phyloP scores from a whole-genome alignment of 179 eudicot genomes.

The Silene coronaria region DNA sequence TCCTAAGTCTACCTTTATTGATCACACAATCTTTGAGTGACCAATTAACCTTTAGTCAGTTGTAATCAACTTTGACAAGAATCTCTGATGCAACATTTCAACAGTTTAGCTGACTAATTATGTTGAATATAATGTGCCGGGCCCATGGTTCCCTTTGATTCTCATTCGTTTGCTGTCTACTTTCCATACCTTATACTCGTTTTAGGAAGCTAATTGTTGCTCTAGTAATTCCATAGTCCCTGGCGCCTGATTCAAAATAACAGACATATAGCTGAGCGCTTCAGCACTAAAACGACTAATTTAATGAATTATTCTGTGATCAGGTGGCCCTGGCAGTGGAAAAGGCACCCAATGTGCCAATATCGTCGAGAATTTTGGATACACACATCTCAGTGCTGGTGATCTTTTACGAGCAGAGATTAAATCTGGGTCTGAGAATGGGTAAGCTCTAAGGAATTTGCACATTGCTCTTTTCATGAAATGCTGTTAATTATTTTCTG shows the following conservation, averaged over 20 bases:
- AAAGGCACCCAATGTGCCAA: slow-evolving; percentile 94
- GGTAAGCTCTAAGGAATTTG: slow-evolving; percentile 29
- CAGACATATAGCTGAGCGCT: neutral
- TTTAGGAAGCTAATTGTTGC: neutral
- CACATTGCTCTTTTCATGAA: neutral
- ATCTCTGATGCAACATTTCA: neutral
- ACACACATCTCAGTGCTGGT: slow-evolving; percentile 95
- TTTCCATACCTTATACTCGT: neutral
- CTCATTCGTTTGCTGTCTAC: too few relatives aligned
- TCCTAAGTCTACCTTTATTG: too few relatives aligned
- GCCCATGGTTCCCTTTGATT: neutral
- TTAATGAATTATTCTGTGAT: slow-evolving; percentile 14
- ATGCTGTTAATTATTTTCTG: neutral
- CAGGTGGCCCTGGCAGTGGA: slow-evolving; percentile 99
- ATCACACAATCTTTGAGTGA: neutral
- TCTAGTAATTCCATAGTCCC: neutral
- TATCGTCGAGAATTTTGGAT: slow-evolving; percentile 76
- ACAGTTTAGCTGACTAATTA: neutral
- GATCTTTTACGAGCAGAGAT: slow-evolving; percentile 91
- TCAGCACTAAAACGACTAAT: neutral
- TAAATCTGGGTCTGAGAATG: slow-evolving; percentile 76
- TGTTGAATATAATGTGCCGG: neutral
- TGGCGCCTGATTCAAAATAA: neutral
- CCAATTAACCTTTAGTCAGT: neutral
- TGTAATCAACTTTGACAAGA: slow-evolving; percentile 2